Base-by-base conservation (phyloP, 225 moss, liverwort and hornwort species). In the Rhytidiadelphus loreus region DNA sequence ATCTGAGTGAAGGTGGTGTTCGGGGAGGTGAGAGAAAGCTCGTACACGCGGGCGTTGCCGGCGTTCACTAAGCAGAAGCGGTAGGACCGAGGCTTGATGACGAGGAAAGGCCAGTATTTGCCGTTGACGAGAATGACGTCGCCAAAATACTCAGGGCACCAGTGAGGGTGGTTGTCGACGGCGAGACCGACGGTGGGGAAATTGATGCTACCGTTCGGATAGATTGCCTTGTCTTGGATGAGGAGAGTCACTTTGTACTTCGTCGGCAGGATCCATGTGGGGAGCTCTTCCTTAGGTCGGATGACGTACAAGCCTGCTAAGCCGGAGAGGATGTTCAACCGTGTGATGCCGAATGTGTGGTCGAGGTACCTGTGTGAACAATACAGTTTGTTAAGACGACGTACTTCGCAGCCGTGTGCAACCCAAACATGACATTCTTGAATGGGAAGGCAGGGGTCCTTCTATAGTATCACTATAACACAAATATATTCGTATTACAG, bases 141-240 rank as follows among this genome's bases (percentile, higher is more conserved):
- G 23, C 95, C 96, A 74, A 95, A 97, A 33, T 97, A 97, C 71
- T 95, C 97, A 5, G 96, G 93, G 82, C 97, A 97, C 97, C 97
- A 97, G 64, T 90, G 92, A 4, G 97, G 95, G 79, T 96, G 95
- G 56, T 80, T 71, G 2, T 72, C 15, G 5, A 86, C 13, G 7
- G 90, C 63, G 4, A 92, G 69, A 0, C 96, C 97, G 6, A 94
- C 80, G 72, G 90, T 93, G 16, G 97, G 96, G 86, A 96, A 97
- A 56, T 96, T 97, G 12, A 97, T 76, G 46, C 95, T 92, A 23
- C 91, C 91, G 62, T 93, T 89, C 19, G 71, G 7, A 62, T 91
- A 84, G 16, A 91, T 50, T 3, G 88, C 86, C 86, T 93, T 93
- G 84, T 93, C 93, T 37, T 93, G 93, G 3, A 91, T 37, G 33